phyloP scores from a whole-genome alignment of 2,329 filamentous ascomycete species.

The Pseudocercospora crystallina region DNA sequence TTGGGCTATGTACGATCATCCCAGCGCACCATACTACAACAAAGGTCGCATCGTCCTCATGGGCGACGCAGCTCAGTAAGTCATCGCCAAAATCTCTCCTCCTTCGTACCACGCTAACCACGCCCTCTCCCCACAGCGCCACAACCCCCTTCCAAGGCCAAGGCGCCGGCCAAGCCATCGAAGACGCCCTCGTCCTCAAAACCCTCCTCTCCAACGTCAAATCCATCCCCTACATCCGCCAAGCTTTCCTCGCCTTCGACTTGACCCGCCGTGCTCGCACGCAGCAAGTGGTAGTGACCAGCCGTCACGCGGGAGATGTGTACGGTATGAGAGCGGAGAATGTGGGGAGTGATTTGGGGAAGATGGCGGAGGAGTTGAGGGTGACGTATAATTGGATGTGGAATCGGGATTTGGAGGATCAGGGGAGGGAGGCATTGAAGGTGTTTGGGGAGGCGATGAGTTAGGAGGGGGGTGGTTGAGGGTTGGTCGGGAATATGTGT shows the following conservation, averaged over 20 bases:
- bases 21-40: conserved; percentile 48
- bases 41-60: conserved; percentile 57
- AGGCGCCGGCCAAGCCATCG: conserved; percentile 64
- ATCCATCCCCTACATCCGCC: conserved; percentile 44
- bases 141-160: conserved; percentile 50
- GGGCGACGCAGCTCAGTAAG: conserved; percentile 63
- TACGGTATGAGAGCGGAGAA: not conserved
- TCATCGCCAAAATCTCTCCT: conserved; percentile 27
- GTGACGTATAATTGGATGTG: conserved; percentile 9
- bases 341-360: not conserved
- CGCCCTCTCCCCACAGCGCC: not conserved
- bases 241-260: conserved; percentile 5
- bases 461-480: too few relatives aligned
- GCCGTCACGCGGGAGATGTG: not conserved
- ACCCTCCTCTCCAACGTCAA: conserved; percentile 52
- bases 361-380: not conserved
- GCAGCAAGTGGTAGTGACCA: conserved; percentile 9
- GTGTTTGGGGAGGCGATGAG: not conserved
- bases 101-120: conserved; percentile 56
- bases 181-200: conserved; percentile 61
- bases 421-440: not conserved
- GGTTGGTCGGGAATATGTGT: too few relatives aligned
- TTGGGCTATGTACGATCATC: too few relatives aligned
- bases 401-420: conserved; percentile 4
- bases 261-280: conserved; percentile 7